These are phyloP conservation scores for Penicillium hordei DNA, from an alignment of 2,329 filamentous ascomycete genomes.

Conservation along the genomic window DNA sequence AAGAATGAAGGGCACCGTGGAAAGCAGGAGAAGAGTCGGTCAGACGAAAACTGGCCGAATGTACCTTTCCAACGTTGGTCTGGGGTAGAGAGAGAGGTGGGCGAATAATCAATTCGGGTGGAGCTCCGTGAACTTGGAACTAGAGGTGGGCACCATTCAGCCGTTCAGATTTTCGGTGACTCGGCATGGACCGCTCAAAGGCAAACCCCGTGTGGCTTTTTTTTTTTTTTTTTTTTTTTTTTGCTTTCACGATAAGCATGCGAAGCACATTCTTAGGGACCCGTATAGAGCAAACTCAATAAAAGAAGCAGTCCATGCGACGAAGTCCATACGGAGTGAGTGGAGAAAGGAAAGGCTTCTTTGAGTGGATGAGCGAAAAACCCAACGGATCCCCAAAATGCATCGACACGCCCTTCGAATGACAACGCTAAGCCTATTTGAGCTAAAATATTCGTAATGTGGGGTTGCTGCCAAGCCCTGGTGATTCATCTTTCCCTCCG, in stretches of 20 bases:
- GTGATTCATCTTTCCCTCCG: slow-evolving; percentile 8
- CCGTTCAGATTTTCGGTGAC: slow-evolving; percentile 11
- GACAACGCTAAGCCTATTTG: slow-evolving; percentile 30
- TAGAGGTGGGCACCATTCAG: slow-evolving; percentile 6
- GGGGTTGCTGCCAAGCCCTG: slow-evolving; percentile 1
- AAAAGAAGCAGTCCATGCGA: neutral
- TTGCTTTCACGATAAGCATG: neutral
- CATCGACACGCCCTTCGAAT: slow-evolving; percentile 31
- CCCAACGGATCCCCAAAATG: slow-evolving; percentile 2
- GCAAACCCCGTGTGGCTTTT: neutral
- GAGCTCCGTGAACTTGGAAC: slow-evolving; percentile 13
- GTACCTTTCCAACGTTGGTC: slow-evolving; percentile 21
- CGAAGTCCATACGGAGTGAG: slow-evolving; percentile 5
- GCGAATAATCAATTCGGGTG: slow-evolving; percentile 21
- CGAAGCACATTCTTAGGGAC: neutral
- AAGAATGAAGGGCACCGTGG: slow-evolving; percentile 2
- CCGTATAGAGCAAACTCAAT: neutral
- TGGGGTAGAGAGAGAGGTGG: slow-evolving; percentile 27
- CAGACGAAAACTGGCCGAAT: slow-evolving; percentile 13
- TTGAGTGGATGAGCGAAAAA: slow-evolving; percentile 7
- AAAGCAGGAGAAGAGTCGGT: slow-evolving; percentile 19
- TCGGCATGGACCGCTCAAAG: slow-evolving; percentile 9
- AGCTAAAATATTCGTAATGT: slow-evolving; percentile 8
- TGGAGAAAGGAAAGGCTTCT: slow-evolving; percentile 2
- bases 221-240: neutral